phyloP scores from a whole-genome alignment of 2,329 filamentous ascomycete species.

The Penicillium italicum region DNA sequence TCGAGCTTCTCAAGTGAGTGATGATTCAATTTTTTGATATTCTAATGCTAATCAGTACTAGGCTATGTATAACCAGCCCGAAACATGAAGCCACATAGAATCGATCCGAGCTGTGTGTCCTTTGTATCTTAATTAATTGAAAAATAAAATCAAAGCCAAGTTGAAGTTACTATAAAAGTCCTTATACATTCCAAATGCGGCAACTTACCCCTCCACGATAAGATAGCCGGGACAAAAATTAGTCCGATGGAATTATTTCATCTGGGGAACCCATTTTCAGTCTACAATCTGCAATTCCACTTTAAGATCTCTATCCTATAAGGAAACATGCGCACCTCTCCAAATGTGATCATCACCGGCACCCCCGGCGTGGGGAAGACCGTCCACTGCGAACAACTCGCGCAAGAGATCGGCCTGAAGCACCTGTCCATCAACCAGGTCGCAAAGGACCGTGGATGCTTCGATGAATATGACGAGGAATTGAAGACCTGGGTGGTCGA shows the following conservation, averaged over 20 bases:
- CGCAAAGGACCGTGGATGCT: slow-evolving; percentile 81
- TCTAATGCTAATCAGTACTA: slow-evolving; percentile 4
- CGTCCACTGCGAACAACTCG: slow-evolving; percentile 79
- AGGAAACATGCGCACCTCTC: slow-evolving; percentile 44
- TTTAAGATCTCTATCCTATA: not conserved
- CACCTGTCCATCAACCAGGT: slow-evolving; percentile 88
- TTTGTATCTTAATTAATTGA: not conserved
- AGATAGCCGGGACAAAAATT: slow-evolving; percentile 21
- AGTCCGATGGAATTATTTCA: slow-evolving; percentile 20
- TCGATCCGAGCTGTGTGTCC: not conserved
- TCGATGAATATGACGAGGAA: slow-evolving; percentile 83
- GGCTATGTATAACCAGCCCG: slow-evolving; percentile 1
- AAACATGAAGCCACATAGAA: not conserved
- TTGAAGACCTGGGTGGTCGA: slow-evolving; percentile 89
- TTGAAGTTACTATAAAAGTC: not conserved
- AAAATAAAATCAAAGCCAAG: not conserved
- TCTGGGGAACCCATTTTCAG: slow-evolving; percentile 9
- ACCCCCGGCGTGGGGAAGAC: slow-evolving; percentile 97
- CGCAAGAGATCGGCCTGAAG: slow-evolving; percentile 69
- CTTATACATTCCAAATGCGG: slow-evolving; percentile 5
- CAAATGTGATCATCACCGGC: slow-evolving; percentile 93
- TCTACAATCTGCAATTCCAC: not conserved
- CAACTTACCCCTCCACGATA: slow-evolving; percentile 7
- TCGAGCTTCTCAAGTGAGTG: slow-evolving; percentile 69
- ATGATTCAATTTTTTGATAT: not conserved